Conservation (phyloP, 192 early-diverging fungal genomes). For the Endogone sp. region DNA sequence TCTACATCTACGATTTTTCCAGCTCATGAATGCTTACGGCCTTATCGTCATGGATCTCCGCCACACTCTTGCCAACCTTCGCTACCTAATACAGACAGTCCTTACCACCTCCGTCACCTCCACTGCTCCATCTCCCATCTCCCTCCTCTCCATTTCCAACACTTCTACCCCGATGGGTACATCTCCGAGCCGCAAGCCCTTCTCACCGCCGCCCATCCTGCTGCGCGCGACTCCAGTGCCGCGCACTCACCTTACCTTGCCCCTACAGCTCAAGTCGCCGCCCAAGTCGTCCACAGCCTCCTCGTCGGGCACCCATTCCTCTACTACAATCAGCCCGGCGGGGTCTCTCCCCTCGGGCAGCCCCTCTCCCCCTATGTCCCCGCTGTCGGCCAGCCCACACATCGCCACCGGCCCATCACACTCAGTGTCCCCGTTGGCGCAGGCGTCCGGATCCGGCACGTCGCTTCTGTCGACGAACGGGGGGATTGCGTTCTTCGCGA, state of each 20-base stretch:
- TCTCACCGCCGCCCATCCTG: not conserved
- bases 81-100: constrained; percentile 49
- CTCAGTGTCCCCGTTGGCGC: too few relatives aligned
- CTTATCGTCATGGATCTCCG: constrained; percentile 64
- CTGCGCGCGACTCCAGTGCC: not conserved
- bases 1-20: constrained; percentile 6
- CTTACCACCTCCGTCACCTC: constrained; percentile 39
- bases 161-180: not conserved
- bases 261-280: not conserved
- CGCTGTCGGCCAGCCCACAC: not conserved
- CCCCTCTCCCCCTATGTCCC: not conserved
- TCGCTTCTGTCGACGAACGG: not conserved
- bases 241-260: not conserved
- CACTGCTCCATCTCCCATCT: constrained; percentile 23
- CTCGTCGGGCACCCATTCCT: not conserved
- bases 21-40: constrained; percentile 68
- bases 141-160: constrained; percentile 30
- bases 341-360: not conserved
- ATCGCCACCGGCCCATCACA: not conserved
- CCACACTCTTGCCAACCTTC: constrained; percentile 67
- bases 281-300: not conserved
- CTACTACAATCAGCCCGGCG: not conserved
- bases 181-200: constrained; percentile 6
- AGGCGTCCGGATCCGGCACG: not conserved
- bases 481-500: not conserved